Evolutionary conservation across 1,284 basidiomycete genomes (phyloP).

Genomic region (Erythrobasidium hasegawianum): DNA sequence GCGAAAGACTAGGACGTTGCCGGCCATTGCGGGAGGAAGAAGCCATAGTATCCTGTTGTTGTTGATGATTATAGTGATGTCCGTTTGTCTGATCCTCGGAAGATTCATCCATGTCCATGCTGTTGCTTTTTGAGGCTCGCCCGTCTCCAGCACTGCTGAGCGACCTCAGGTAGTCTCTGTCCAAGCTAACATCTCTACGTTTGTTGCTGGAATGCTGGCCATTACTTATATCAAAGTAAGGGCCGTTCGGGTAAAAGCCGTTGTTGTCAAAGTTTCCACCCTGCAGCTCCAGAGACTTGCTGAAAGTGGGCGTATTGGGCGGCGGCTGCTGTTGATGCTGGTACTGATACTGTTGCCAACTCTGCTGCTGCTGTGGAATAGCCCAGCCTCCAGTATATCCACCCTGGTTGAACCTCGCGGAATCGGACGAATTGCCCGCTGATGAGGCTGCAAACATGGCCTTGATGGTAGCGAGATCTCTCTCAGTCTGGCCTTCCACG

Average conservation of each 20-base stretch:
- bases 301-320: slow-evolving; percentile 29
- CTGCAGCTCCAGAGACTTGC: slow-evolving; percentile 28
- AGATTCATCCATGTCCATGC: slow-evolving; percentile 8
- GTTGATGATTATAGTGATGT: no score
- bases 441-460: slow-evolving; percentile 21
- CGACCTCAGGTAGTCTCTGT: slow-evolving; percentile 13
- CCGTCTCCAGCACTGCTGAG: background rate
- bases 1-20: no score
- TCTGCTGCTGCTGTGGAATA: background rate
- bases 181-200: slow-evolving; percentile 26
- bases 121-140: background rate
- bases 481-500: slow-evolving; percentile 31
- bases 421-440: background rate
- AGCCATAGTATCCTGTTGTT: no score
- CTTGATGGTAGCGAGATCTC: slow-evolving; percentile 32
- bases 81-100: no score
- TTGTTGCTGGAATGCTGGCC: background rate
- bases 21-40: no score
- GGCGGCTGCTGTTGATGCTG: slow-evolving; percentile 21
- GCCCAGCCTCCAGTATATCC: background rate
- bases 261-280: slow-evolving; percentile 3
- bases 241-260: background rate
- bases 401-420: background rate
- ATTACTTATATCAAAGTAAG: slow-evolving; percentile 15
- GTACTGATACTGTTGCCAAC: background rate